Evolutionary conservation across 129 eudicot species (phyloP).

Genomic region (Glebionis coronaria): DNA sequence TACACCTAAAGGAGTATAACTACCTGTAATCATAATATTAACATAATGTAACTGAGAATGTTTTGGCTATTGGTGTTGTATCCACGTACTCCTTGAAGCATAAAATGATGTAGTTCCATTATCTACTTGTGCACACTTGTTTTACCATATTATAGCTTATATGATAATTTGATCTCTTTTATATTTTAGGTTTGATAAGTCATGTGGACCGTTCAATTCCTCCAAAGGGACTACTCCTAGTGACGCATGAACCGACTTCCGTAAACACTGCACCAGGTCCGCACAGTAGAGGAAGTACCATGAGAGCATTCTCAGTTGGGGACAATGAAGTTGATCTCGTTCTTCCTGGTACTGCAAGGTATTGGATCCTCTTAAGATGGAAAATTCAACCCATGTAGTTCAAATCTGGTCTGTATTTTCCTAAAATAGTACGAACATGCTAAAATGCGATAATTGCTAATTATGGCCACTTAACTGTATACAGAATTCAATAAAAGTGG

Average conservation of each 20-base stretch:
- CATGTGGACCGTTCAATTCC: constrained; percentile 11
- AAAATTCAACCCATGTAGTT: too few species aligned
- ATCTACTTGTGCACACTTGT: background rate
- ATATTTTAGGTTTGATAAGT: background rate
- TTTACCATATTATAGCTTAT: background rate
- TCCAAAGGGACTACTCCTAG: constrained; percentile 43
- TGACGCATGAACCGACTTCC: constrained; percentile 67
- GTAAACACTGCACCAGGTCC: constrained; percentile 61
- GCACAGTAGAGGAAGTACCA: constrained; percentile 60
- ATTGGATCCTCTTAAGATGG: background rate
- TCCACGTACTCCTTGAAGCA: background rate
- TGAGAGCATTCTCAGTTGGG: constrained; percentile 65
- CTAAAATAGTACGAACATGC: too few species aligned
- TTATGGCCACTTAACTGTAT: too few species aligned
- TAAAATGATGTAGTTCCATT: constrained; percentile 1
- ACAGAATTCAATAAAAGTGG: too few species aligned
- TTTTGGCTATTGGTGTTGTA: background rate
- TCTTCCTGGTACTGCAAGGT: constrained; percentile 86
- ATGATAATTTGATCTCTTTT: background rate
- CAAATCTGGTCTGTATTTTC: too few species aligned
- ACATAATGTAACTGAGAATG: background rate
- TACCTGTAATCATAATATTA: background rate
- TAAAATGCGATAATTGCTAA: too few species aligned
- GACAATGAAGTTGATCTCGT: constrained; percentile 70
- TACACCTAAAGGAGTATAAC: background rate